A percentile compares a stretch with the other conserved stretches of the same genome.
These are phyloP conservation scores for Phytophthora crassamura DNA, from an alignment of 352 stramenopile genomes.

Conservation along the genomic window DNA sequence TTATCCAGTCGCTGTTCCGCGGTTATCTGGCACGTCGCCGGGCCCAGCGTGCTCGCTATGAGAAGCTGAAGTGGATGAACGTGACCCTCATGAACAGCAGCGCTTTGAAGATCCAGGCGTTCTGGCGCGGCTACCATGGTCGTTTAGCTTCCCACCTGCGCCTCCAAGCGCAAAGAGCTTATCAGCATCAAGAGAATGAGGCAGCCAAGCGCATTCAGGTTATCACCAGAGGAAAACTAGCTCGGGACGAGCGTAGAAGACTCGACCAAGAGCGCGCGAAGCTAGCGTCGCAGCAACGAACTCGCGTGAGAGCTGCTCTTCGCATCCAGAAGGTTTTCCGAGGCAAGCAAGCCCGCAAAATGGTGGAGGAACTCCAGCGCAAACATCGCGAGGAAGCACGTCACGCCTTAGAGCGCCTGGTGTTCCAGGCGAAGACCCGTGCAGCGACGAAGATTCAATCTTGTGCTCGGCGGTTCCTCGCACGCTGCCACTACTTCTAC, in stretches of 20 bases:
- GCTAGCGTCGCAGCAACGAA: slow-evolving; percentile 42
- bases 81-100: slow-evolving; percentile 63
- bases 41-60: slow-evolving; percentile 56
- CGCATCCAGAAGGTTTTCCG: slow-evolving; percentile 74
- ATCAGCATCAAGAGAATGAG: slow-evolving; percentile 60
- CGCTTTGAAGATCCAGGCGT: slow-evolving; percentile 77
- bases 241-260: slow-evolving; percentile 38
- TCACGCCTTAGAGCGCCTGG: slow-evolving; percentile 60
- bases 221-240: slow-evolving; percentile 61
- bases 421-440: slow-evolving; percentile 60
- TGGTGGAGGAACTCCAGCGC: slow-evolving; percentile 39
- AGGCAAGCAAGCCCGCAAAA: slow-evolving; percentile 56
- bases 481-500: slow-evolving; percentile 39
- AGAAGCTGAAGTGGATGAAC: slow-evolving; percentile 79
- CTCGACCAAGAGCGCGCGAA: slow-evolving; percentile 37
- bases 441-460: slow-evolving; percentile 81
- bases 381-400: slow-evolving; percentile 58
- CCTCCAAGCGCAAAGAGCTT: slow-evolving; percentile 52
- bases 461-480: slow-evolving; percentile 62
- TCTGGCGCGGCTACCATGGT: slow-evolving; percentile 79
- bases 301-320: slow-evolving; percentile 47
- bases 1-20: slow-evolving; percentile 70
- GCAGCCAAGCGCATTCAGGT: slow-evolving; percentile 72
- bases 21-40: slow-evolving; percentile 61
- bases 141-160: slow-evolving; percentile 65